phyloP scores from a whole-genome alignment of 1,284 basidiomycete genomes.

The Marasmius oreades region DNA sequence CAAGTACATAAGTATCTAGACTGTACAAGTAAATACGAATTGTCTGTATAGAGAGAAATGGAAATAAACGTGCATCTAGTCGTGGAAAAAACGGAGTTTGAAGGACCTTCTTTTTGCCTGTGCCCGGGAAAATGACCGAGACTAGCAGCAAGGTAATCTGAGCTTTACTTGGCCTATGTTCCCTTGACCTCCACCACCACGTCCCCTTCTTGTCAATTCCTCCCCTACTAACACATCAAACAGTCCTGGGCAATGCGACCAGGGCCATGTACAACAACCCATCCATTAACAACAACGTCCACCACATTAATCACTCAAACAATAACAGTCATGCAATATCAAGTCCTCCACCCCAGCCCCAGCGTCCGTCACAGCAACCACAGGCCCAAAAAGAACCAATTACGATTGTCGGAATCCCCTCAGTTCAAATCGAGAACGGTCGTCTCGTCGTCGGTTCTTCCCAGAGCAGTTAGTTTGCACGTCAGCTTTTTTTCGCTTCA shows the following conservation, averaged over 20 bases:
- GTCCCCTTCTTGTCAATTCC: constrained; percentile 22
- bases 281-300: constrained; percentile 4
- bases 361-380: constrained; percentile 16
- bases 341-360: constrained; percentile 26
- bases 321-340: constrained; percentile 20
- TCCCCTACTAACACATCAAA: constrained; percentile 22
- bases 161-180: constrained; percentile 14
- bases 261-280: constrained; percentile 7
- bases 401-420: constrained; percentile 65
- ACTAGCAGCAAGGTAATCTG: constrained; percentile 9
- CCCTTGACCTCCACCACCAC: constrained; percentile 16
- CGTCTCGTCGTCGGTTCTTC: constrained; percentile 68
- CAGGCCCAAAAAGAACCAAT: constrained; percentile 51
- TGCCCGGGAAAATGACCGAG: constrained; percentile 4
- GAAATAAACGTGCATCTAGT: background rate
- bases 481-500: constrained; percentile 4
- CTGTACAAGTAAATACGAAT: too few species aligned
- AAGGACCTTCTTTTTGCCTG: background rate
- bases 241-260: constrained; percentile 12
- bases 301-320: background rate
- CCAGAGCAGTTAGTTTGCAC: constrained; percentile 52
- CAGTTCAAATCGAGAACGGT: constrained; percentile 64
- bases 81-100: constrained; percentile 3
- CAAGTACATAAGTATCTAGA: too few species aligned
- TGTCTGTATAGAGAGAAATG: too few species aligned